Evolutionary conservation across 768 basidiomycete genomes (phyloP).

Genomic region (Leccinum subgranulosum): DNA sequence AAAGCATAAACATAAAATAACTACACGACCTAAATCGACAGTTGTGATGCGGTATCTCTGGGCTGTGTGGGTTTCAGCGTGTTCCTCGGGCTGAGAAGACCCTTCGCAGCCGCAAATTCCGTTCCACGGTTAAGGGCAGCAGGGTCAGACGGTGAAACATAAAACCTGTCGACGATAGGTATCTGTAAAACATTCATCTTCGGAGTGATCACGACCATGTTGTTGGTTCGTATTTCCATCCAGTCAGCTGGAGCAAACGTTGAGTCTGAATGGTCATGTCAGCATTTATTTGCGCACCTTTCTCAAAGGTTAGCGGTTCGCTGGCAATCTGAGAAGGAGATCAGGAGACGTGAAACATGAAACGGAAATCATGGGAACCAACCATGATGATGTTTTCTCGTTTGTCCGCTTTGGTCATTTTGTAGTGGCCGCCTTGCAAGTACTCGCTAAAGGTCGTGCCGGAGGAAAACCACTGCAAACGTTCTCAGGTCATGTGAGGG

Average conservation of each 20-base stretch:
- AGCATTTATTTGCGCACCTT: constrained; percentile 47
- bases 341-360: constrained; percentile 9
- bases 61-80: constrained; percentile 21
- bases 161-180: constrained; percentile 91
- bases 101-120: constrained; percentile 86
- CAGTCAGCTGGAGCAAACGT: constrained; percentile 64
- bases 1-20: constrained; percentile 1
- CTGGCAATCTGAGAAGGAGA: constrained; percentile 62
- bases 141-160: constrained; percentile 84
- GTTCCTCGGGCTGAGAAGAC: constrained; percentile 66
- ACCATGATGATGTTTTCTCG: constrained; percentile 95
- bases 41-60: constrained; percentile 19
- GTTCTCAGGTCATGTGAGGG: constrained; percentile 4
- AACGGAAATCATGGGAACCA: constrained; percentile 5
- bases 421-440: constrained; percentile 84
- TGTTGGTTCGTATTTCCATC: constrained; percentile 98
- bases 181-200: constrained; percentile 95
- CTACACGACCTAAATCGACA: constrained; percentile 17
- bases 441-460: constrained; percentile 93
- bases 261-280: background rate
- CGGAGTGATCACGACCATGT: constrained; percentile 92
- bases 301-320: constrained; percentile 95
- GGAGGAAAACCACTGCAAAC: constrained; percentile 83
- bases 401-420: constrained; percentile 95
- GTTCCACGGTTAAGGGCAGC: constrained; percentile 63